Conservation (phyloP, 352 stramenopile species). For the Phytophthora vignae region DNA sequence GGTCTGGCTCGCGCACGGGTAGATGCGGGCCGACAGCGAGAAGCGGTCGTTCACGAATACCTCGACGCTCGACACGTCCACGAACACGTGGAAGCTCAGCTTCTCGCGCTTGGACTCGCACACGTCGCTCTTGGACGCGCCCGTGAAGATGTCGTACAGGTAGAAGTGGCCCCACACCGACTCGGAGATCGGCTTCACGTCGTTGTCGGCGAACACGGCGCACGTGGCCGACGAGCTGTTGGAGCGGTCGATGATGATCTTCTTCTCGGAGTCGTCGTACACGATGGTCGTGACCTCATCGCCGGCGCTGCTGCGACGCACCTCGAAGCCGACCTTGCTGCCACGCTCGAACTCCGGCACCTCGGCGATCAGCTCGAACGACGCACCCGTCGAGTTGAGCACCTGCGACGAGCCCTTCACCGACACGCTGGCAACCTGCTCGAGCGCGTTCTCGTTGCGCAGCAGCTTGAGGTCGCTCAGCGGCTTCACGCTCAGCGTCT, state of each 20-base stretch:
- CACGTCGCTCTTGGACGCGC: conserved; percentile 26
- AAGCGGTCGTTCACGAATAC: conserved; percentile 82
- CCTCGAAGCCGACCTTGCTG: conserved; percentile 63
- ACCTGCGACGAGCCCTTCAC: conserved; percentile 41
- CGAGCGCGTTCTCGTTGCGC: conserved; percentile 47
- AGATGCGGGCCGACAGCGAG: conserved; percentile 67
- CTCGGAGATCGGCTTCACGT: conserved; percentile 39
- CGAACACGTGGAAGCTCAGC: conserved; percentile 68
- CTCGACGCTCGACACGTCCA: conserved; percentile 75
- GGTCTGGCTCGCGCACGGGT: conserved; percentile 60
- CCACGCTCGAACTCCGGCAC: conserved; percentile 53
- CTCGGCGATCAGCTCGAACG: conserved; percentile 64
- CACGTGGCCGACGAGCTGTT: conserved; percentile 61
- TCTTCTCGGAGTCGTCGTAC: conserved; percentile 71
- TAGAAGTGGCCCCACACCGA: conserved; percentile 63
- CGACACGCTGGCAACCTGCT: conserved; percentile 37
- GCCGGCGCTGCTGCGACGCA: conserved; percentile 51
- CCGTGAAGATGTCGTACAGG: conserved; percentile 58
- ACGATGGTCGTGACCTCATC: conserved; percentile 68
- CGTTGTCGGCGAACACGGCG: conserved; percentile 48
- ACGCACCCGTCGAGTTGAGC: conserved; percentile 53
- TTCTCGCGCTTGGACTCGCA: conserved; percentile 55
- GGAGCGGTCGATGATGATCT: conserved; percentile 64
- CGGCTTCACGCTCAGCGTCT: conserved; percentile 63
- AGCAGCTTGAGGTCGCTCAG: conserved; percentile 57